Conservation (phyloP, 768 basidiomycete species). For the Leccinum incarnatum region DNA sequence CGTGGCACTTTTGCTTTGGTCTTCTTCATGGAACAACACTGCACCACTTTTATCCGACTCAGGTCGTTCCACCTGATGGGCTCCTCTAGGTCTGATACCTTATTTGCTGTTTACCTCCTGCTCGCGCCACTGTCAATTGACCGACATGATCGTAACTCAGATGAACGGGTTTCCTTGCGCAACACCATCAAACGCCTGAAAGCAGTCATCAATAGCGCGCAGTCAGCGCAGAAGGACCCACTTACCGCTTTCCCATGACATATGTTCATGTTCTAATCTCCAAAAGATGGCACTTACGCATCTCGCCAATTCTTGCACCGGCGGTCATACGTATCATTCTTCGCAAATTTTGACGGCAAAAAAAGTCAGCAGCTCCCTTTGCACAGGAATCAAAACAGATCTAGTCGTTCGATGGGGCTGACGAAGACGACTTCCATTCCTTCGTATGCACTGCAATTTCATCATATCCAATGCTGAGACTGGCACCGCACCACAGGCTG, state of each 20-base stretch:
- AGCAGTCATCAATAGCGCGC: not conserved
- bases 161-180: not conserved
- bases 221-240: not conserved
- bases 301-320: not conserved
- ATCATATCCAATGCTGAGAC: conserved; percentile 3
- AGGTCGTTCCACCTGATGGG: not conserved
- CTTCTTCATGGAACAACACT: conserved; percentile 14
- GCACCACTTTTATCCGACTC: conserved; percentile 5
- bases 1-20: not conserved
- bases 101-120: not conserved
- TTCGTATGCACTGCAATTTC: conserved; percentile 10
- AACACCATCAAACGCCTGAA: not conserved
- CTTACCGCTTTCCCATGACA: not conserved
- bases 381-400: conserved; percentile 8
- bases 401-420: not conserved
- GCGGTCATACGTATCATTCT: conserved; percentile 2
- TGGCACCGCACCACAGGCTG: not conserved
- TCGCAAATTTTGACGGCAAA: not conserved
- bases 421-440: conserved; percentile 19
- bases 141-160: not conserved
- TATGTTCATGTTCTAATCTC: conserved; percentile 8
- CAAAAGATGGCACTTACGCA: not conserved
- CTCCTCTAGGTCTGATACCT: no score
- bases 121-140: not conserved
- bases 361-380: not conserved